These are phyloP conservation scores for Diaporthe australafricana DNA, from an alignment of 2,329 filamentous ascomycete species.

Conservation along the genomic window DNA sequence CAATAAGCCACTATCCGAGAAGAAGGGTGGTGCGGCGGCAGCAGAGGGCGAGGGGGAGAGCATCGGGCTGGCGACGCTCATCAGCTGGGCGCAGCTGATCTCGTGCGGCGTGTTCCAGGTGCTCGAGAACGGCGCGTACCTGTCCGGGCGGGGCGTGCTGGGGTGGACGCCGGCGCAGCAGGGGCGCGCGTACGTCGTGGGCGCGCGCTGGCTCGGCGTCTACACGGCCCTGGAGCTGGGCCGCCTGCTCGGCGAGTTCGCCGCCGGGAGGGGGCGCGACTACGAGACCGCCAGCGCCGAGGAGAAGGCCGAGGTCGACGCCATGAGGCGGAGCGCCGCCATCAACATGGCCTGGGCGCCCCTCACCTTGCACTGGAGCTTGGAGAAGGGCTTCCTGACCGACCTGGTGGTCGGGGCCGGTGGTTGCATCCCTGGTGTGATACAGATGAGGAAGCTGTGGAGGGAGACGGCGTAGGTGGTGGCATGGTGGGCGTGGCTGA, in stretches of 20 bases:
- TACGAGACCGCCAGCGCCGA: slow-evolving; percentile 53
- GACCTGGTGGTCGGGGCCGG: slow-evolving; percentile 56
- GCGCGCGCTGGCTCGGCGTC: slow-evolving; percentile 82
- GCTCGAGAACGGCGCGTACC: slow-evolving; percentile 85
- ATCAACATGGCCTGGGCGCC: slow-evolving; percentile 83
- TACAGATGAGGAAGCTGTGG: slow-evolving; percentile 61
- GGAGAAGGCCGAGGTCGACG: slow-evolving; percentile 57
- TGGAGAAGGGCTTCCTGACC: slow-evolving; percentile 68
- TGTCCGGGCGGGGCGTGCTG: slow-evolving; percentile 79
- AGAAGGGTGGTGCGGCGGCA: slow-evolving; percentile 45
- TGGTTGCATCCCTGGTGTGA: slow-evolving; percentile 57
- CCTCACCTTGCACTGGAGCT: slow-evolving; percentile 85
- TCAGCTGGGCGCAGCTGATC: slow-evolving; percentile 77
- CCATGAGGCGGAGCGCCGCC: slow-evolving; percentile 75
- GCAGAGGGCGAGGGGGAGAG: slow-evolving; percentile 52
- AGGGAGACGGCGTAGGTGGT: slow-evolving; percentile 47
- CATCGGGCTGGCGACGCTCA: slow-evolving; percentile 52
- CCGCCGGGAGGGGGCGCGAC: slow-evolving; percentile 49
- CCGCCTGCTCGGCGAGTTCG: slow-evolving; percentile 65
- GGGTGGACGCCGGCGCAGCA: slow-evolving; percentile 67
- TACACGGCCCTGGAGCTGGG: slow-evolving; percentile 83
- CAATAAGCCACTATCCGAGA: slow-evolving; percentile 41
- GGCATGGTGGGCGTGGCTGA: not conserved
- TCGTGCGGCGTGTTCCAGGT: slow-evolving; percentile 79
- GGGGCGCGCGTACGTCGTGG: slow-evolving; percentile 75